Conservation (phyloP, 2,329 filamentous ascomycete species). For the Scedosporium aurantiacum region DNA sequence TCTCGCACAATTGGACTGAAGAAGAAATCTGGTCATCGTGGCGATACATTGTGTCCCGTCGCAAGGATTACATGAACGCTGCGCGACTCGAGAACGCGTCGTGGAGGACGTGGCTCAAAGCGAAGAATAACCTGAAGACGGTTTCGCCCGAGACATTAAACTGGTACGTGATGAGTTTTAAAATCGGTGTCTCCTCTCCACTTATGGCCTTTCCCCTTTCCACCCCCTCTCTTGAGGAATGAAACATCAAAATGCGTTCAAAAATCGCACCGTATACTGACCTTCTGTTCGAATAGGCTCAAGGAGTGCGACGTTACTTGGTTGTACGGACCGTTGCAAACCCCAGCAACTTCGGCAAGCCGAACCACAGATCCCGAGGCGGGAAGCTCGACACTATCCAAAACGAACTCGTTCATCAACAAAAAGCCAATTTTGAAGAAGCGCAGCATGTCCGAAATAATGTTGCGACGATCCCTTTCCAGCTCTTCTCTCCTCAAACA, state of each 20-base stretch:
- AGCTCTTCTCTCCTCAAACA: slow-evolving; percentile 83
- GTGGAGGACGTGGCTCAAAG: slow-evolving; percentile 94
- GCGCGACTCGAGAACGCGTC: slow-evolving; percentile 87
- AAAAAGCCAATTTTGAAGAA: slow-evolving; percentile 96
- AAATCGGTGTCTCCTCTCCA: slow-evolving; percentile 19
- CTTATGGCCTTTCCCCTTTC: background rate
- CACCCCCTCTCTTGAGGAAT: slow-evolving; percentile 17
- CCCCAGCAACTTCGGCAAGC: slow-evolving; percentile 17
- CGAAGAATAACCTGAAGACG: slow-evolving; percentile 76
- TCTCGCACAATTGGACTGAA: slow-evolving; percentile 86
- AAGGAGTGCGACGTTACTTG: slow-evolving; percentile 97
- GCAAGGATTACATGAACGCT: slow-evolving; percentile 68
- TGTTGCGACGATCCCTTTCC: slow-evolving; percentile 81
- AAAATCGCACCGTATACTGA: slow-evolving; percentile 6
- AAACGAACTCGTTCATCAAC: slow-evolving; percentile 54
- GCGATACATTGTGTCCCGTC: slow-evolving; percentile 79
- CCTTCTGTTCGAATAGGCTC: slow-evolving; percentile 47
- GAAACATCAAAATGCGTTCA: background rate
- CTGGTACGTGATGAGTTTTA: slow-evolving; percentile 52
- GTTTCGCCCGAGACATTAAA: slow-evolving; percentile 86
- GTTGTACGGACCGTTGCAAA: slow-evolving; percentile 89
- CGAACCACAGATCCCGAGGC: background rate
- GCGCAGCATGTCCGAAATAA: slow-evolving; percentile 88
- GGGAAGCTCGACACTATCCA: slow-evolving; percentile 28
- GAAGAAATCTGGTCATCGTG: slow-evolving; percentile 97